These are phyloP conservation scores for Irpex rosettiformis DNA, from an alignment of 1,284 basidiomycete genomes.

Conservation along the genomic window DNA sequence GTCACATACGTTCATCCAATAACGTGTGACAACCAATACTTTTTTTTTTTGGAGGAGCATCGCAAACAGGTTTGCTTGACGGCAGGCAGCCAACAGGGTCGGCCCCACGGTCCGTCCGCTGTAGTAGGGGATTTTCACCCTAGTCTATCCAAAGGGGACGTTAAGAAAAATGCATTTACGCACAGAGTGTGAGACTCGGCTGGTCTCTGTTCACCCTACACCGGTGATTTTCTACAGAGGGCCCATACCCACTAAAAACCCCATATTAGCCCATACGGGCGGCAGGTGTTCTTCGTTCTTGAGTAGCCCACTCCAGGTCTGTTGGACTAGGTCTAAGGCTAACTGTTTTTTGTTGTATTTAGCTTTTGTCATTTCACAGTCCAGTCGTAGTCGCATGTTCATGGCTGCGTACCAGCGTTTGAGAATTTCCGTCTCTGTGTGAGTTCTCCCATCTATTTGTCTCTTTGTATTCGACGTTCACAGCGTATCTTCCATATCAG, in stretches of 20 bases:
- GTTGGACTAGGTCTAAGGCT: not conserved
- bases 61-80: too few relatives aligned
- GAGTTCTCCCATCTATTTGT: not conserved
- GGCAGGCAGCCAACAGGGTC: too few relatives aligned
- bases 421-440: not conserved
- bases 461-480: not conserved
- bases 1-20: too few relatives aligned
- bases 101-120: too few relatives aligned
- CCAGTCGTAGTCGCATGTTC: not conserved
- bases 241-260: not conserved
- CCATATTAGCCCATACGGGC: not conserved
- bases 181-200: too few relatives aligned
- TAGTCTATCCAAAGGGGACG: too few relatives aligned
- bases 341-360: not conserved
- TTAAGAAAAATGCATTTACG: too few relatives aligned
- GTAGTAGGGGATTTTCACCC: too few relatives aligned
- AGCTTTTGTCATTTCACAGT: not conserved
- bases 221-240: not conserved
- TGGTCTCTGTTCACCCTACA: too few relatives aligned
- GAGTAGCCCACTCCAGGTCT: not conserved
- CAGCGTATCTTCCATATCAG: not conserved
- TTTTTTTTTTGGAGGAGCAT: too few relatives aligned
- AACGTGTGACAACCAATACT: too few relatives aligned
- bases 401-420: not conserved
- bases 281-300: not conserved